These are phyloP conservation scores for Vaccinium corymbosum DNA, from an alignment of 148 eudicot species.

Conservation along the genomic window DNA sequence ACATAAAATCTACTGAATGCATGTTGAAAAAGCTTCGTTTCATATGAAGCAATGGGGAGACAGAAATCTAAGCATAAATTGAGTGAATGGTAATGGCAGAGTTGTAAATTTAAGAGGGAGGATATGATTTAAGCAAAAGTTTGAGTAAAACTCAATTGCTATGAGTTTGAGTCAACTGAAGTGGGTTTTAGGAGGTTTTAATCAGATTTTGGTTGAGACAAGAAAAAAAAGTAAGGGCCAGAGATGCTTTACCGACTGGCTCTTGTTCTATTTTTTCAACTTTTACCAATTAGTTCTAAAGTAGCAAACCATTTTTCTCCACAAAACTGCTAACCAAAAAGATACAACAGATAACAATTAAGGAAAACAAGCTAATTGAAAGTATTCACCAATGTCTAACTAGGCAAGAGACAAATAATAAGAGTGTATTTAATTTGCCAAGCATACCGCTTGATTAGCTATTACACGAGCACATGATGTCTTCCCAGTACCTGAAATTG, in stretches of 20 bases:
- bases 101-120: not conserved
- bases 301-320: not conserved
- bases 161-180: not conserved
- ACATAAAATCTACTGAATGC: not conserved
- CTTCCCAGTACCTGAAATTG: conserved; percentile 94
- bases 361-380: not conserved
- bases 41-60: not conserved
- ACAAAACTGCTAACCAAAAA: not conserved
- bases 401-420: not conserved
- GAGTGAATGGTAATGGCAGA: not conserved
- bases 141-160: not conserved
- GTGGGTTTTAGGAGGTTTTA: not conserved
- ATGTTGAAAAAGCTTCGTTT: not conserved
- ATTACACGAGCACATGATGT: conserved; percentile 98
- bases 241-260: not conserved
- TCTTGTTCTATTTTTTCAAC: not conserved
- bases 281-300: not conserved
- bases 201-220: not conserved
- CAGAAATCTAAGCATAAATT: not conserved
- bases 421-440: not conserved
- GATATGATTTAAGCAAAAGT: not conserved
- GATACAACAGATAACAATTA: not conserved
- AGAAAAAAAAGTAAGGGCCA: not conserved
- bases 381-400: not conserved
- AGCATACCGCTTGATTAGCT: conserved; percentile 81